These are phyloP conservation scores for Rubia peregrina DNA, from an alignment of 305 asterid genomes.

Conservation along the genomic window DNA sequence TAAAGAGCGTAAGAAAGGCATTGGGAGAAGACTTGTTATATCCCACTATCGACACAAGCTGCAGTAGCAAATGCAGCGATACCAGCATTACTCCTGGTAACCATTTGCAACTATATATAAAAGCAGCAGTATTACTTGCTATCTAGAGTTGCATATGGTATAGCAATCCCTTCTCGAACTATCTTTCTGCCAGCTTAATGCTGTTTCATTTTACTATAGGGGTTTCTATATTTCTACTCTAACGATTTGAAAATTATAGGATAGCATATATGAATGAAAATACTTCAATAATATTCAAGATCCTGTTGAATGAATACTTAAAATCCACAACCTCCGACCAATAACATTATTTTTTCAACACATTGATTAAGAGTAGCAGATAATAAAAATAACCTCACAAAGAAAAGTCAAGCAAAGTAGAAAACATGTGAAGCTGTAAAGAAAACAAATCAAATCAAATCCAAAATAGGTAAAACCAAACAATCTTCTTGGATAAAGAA, in stretches of 20 bases:
- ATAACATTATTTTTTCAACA: not conserved
- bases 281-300: too few relatives aligned
- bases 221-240: too few relatives aligned
- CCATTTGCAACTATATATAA: too few relatives aligned
- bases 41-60: slow-evolving; percentile 27
- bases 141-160: too few relatives aligned
- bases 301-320: too few relatives aligned
- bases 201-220: too few relatives aligned
- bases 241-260: too few relatives aligned
- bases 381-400: not conserved
- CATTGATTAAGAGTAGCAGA: not conserved
- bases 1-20: slow-evolving; percentile 32
- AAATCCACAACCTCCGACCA: not conserved
- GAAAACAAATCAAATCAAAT: not conserved
- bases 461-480: not conserved
- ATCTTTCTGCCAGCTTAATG: too few relatives aligned
- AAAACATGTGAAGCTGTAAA: not conserved
- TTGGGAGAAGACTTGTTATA: slow-evolving; percentile 47
- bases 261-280: too few relatives aligned
- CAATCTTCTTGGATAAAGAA: not conserved
- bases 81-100: not conserved
- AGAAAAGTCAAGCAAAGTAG: not conserved
- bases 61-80: slow-evolving; percentile 27
- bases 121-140: too few relatives aligned
- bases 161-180: too few relatives aligned